A percentile compares a stretch with the other conserved stretches of the same genome.
Evolutionary conservation across 495 filamentous ascomycete species (phyloP).

Genomic region (Aspergillus steynii): DNA sequence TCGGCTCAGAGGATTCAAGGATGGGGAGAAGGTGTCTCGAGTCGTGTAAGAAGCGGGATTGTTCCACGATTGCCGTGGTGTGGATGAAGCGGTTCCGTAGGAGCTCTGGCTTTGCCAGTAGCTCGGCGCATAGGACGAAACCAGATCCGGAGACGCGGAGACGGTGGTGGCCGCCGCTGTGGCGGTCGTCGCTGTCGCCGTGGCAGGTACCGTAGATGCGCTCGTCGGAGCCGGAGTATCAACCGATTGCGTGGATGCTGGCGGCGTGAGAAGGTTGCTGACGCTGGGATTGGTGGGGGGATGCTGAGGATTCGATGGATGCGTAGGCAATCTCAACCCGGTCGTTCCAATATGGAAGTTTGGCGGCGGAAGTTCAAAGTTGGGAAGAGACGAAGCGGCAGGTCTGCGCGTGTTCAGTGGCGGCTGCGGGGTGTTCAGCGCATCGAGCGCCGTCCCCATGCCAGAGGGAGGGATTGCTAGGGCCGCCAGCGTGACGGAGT

Average conservation of each 20-base stretch:
- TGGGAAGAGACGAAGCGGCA: conserved; percentile 59
- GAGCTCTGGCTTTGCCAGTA: conserved; percentile 55
- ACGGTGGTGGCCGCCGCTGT: conserved; percentile 32
- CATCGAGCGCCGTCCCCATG: conserved; percentile 49
- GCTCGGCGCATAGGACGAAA: conserved; percentile 34
- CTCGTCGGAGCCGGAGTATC: conserved; percentile 44
- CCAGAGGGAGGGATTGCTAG: conserved; percentile 44
- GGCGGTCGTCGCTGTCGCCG: conserved; percentile 32
- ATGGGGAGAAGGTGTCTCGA: conserved; percentile 58
- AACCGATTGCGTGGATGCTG: conserved; percentile 58
- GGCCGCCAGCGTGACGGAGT: conserved; percentile 43
- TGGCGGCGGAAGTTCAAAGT: conserved; percentile 63
- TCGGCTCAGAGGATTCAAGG: conserved; percentile 45
- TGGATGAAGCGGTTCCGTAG: conserved; percentile 49
- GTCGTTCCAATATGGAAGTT: conserved; percentile 27
- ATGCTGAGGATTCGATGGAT: conserved; percentile 35
- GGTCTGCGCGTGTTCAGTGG: conserved; percentile 60
- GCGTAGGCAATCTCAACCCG: conserved; percentile 44
- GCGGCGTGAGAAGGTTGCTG: conserved; percentile 63
- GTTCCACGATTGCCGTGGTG: conserved; percentile 46
- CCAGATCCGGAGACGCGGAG: conserved; percentile 32
- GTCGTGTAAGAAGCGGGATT: conserved; percentile 37
- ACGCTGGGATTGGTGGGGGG: conserved; percentile 53
- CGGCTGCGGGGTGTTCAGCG: conserved; percentile 39
- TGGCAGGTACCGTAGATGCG: background rate